phyloP scores from a whole-genome alignment of 306 rosid species.

The Cucumis sativus region DNA sequence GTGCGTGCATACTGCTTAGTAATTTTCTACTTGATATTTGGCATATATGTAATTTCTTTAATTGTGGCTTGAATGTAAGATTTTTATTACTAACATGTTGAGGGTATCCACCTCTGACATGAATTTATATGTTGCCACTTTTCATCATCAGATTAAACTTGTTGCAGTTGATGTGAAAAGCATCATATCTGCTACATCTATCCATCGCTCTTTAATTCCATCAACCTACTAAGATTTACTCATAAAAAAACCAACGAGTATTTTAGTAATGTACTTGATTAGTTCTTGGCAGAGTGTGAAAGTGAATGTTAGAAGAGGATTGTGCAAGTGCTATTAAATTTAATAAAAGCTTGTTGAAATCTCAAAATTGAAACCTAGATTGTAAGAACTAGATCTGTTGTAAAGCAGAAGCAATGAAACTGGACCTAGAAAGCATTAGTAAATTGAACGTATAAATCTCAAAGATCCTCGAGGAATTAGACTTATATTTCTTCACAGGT shows the following conservation, averaged over 20 bases:
- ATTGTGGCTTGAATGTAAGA: background rate
- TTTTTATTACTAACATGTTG: background rate
- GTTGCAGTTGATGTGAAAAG: background rate
- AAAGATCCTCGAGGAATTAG: background rate
- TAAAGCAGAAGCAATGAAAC: background rate
- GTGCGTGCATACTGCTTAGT: background rate
- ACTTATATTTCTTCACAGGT: background rate
- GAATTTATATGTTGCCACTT: background rate
- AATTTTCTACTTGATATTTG: background rate
- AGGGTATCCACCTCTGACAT: background rate
- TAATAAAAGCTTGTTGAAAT: background rate
- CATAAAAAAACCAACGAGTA: background rate
- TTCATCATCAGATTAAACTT: background rate
- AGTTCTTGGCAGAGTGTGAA: background rate
- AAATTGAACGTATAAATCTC: background rate
- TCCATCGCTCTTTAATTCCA: background rate
- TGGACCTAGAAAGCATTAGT: background rate
- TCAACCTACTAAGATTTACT: background rate
- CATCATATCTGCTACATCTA: background rate
- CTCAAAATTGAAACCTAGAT: background rate
- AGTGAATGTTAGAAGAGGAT: background rate
- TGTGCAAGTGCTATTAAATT: background rate
- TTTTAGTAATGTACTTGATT: background rate
- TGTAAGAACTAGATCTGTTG: background rate
- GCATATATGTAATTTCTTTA: background rate